Evolutionary conservation across 352 stramenopile species (phyloP).

Genomic region (Halophytophthora batemanensis): DNA sequence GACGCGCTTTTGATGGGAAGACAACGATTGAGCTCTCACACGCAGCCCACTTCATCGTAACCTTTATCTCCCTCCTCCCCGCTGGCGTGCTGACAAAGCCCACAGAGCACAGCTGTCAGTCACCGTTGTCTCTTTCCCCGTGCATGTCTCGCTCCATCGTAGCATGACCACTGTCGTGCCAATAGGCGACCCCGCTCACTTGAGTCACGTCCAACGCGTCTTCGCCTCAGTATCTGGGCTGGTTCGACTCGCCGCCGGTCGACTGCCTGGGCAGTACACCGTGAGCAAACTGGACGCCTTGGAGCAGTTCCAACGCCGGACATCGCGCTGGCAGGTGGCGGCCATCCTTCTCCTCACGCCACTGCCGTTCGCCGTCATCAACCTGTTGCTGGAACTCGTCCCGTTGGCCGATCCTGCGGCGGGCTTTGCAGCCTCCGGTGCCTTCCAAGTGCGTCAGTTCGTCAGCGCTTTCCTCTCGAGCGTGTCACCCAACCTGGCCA

Average conservation of each 20-base stretch:
- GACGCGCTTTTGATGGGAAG: no score
- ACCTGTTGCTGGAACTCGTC: slow-evolving; percentile 22
- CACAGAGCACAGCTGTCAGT: no score
- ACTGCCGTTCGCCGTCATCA: slow-evolving; percentile 16
- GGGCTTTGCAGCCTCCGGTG: slow-evolving; percentile 12
- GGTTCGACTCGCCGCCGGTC: not conserved
- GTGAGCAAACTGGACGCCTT: slow-evolving; percentile 30
- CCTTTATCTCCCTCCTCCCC: no score
- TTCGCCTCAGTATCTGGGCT: not conserved
- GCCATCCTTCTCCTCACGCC: slow-evolving; percentile 5
- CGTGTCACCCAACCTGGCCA: slow-evolving; percentile 11
- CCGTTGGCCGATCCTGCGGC: slow-evolving; percentile 16
- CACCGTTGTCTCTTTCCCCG: no score
- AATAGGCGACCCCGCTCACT: no score
- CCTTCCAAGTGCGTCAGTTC: slow-evolving; percentile 29
- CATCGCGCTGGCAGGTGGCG: not conserved
- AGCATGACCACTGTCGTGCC: no score
- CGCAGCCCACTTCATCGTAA: no score
- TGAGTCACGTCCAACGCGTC: not conserved
- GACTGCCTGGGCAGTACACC: slow-evolving; percentile 23
- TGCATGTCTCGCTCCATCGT: no score
- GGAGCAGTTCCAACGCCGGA: slow-evolving; percentile 8
- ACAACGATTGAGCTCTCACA: no score
- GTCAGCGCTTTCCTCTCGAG: slow-evolving; percentile 13
- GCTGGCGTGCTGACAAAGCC: no score